Percentiles rank a stretch among this genome's conserved stretches.
Evolutionary conservation across 78 protist genomes (phyloP).

Genomic region (Tieghemostelium lacteum): DNA sequence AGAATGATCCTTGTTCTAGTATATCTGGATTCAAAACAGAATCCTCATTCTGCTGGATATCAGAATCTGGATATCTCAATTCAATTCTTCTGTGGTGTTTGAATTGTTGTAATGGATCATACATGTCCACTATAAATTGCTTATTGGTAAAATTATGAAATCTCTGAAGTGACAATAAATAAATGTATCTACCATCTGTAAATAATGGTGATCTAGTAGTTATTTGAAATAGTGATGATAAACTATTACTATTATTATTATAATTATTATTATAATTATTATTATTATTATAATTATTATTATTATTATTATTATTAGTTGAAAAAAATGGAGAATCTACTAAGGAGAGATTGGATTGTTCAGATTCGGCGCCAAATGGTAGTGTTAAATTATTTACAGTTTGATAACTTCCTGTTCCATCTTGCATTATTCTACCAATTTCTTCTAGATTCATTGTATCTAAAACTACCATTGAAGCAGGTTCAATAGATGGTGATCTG

Average conservation of each 20-base stretch:
- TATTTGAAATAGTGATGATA: neutral
- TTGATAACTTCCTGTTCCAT: constrained; percentile 55
- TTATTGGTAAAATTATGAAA: constrained; percentile 32
- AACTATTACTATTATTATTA: neutral
- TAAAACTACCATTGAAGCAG: constrained; percentile 70
- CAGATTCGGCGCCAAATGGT: constrained; percentile 67
- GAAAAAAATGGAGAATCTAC: neutral
- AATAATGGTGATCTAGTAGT: constrained; percentile 71
- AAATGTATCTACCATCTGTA: constrained; percentile 73
- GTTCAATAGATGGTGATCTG: constrained; percentile 69
- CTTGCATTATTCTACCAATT: constrained; percentile 55
- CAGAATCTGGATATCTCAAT: constrained; percentile 56
- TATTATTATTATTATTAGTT: neutral
- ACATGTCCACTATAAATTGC: constrained; percentile 72
- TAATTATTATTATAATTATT: neutral
- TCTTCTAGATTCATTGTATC: constrained; percentile 54
- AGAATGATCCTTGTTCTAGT: constrained; percentile 77
- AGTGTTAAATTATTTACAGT: constrained; percentile 43
- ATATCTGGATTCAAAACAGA: constrained; percentile 55
- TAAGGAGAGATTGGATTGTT: constrained; percentile 4
- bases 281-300: neutral
- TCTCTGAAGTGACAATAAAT: constrained; percentile 60
- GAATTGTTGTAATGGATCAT: constrained; percentile 58
- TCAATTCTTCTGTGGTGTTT: constrained; percentile 43
- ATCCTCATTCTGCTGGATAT: constrained; percentile 13